These are phyloP conservation scores for Alternaria hordeiaustralica DNA, from an alignment of 2,329 filamentous ascomycete species.

Conservation along the genomic window DNA sequence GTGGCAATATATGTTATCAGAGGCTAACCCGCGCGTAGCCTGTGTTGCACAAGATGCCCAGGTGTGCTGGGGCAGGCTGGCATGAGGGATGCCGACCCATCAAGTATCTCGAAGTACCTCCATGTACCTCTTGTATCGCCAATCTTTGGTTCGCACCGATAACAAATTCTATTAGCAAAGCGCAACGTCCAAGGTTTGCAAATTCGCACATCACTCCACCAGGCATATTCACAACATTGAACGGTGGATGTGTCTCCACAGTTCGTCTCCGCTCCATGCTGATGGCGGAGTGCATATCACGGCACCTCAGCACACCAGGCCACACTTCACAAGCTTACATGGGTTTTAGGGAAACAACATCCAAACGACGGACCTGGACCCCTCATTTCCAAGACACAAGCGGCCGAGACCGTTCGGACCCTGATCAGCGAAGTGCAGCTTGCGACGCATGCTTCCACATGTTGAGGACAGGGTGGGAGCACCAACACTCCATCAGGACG, in stretches of 20 bases:
- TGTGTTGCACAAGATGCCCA: conserved; percentile 10
- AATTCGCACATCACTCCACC: conserved; percentile 14
- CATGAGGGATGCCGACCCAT: conserved; percentile 7
- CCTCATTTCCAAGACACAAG: conserved; percentile 15
- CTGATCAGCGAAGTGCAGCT: conserved; percentile 21
- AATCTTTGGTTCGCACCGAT: conserved; percentile 1
- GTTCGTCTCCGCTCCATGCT: conserved; percentile 10
- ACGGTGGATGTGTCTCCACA: conserved; percentile 10
- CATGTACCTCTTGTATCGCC: conserved; percentile 2
- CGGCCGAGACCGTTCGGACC: conserved; percentile 19
- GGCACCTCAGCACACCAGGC: conserved; percentile 6
- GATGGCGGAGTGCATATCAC: conserved; percentile 17
- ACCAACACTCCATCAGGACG: conserved; percentile 16
- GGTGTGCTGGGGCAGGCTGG: conserved; percentile 17
- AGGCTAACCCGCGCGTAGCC: conserved; percentile 7
- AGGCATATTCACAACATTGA: conserved; percentile 7
- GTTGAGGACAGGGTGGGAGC: conserved; percentile 17
- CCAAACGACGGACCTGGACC: conserved; percentile 16
- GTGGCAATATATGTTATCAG: conserved; percentile 9
- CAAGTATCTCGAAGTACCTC: conserved; percentile 32
- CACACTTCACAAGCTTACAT: conserved; percentile 4
- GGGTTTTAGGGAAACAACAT: not conserved
- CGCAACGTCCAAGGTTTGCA: conserved; percentile 3
- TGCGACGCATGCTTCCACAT: conserved; percentile 17
- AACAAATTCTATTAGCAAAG: conserved; percentile 14